Evolutionary conservation across 2,329 filamentous ascomycete genomes (phyloP).

Genomic region (Aspergillus ochraceoroseus): DNA sequence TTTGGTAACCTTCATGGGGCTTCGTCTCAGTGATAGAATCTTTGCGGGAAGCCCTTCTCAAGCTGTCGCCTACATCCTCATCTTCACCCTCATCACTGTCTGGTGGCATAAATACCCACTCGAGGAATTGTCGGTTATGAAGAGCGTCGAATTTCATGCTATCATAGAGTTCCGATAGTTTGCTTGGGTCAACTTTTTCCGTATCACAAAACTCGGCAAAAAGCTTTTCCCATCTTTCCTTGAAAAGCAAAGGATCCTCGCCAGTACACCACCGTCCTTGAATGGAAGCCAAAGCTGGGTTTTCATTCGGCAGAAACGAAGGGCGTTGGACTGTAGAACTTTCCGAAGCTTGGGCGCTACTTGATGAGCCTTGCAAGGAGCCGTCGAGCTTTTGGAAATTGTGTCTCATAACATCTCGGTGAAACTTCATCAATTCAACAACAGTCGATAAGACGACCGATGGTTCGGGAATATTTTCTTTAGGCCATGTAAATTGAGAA

Average conservation of each 20-base stretch:
- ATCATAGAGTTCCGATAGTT: constrained; percentile 96
- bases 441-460: constrained; percentile 88
- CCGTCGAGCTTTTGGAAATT: constrained; percentile 80
- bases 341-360: background rate
- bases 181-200: constrained; percentile 97
- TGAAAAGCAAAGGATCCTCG: constrained; percentile 90
- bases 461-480: constrained; percentile 84
- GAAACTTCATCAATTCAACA: constrained; percentile 95
- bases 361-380: constrained; percentile 25
- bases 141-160: constrained; percentile 99
- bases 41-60: constrained; percentile 20
- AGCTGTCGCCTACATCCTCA: constrained; percentile 33
- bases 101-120: constrained; percentile 94
- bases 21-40: constrained; percentile 24
- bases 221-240: constrained; percentile 95
- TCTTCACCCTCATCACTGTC: constrained; percentile 72
- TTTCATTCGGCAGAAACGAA: constrained; percentile 22
- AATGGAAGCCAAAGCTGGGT: constrained; percentile 62
- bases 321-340: constrained; percentile 15
- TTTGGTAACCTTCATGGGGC: constrained; percentile 25
- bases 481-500: constrained; percentile 95
- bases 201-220: constrained; percentile 95
- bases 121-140: constrained; percentile 91
- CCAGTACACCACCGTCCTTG: constrained; percentile 94
- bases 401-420: constrained; percentile 87